A percentile compares a stretch with the other conserved stretches of the same genome.
These are phyloP conservation scores for Moesziomyces aphidis DNA, from an alignment of 1,284 basidiomycete species.

Conservation along the genomic window DNA sequence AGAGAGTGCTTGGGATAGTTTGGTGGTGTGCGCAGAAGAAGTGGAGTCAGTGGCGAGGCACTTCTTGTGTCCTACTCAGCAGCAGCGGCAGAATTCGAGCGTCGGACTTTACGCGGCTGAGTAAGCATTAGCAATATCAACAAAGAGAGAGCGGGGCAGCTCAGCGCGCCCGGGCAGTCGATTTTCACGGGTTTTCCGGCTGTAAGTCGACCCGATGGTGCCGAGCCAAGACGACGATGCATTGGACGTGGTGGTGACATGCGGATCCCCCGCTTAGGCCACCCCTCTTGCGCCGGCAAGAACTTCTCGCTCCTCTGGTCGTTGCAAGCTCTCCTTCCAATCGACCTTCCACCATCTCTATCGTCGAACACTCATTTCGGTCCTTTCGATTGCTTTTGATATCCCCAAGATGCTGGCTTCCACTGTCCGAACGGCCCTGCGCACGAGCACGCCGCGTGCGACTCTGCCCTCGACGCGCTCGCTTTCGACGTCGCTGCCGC, in stretches of 20 bases:
- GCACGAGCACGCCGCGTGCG: slow-evolving; percentile 29
- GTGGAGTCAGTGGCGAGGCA: slow-evolving; percentile 14
- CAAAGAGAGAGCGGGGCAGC: no score
- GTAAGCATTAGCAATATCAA: slow-evolving; percentile 23
- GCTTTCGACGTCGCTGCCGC: slow-evolving; percentile 55
- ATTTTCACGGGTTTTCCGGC: slow-evolving; percentile 52
- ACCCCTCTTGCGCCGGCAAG: background rate
- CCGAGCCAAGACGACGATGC: slow-evolving; percentile 4
- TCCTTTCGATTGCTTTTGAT: no score
- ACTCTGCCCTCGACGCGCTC: slow-evolving; percentile 28
- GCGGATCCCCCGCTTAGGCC: slow-evolving; percentile 24
- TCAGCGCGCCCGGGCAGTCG: background rate
- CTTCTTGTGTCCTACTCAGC: slow-evolving; percentile 11
- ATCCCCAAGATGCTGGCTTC: slow-evolving; percentile 27
- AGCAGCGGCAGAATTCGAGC: slow-evolving; percentile 2
- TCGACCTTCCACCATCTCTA: background rate
- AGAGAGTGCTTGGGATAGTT: background rate
- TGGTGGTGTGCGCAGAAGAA: background rate
- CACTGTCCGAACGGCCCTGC: slow-evolving; percentile 40
- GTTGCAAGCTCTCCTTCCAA: no score
- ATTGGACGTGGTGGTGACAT: background rate
- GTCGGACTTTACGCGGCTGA: slow-evolving; percentile 10
- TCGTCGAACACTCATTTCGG: background rate
- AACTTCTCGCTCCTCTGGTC: background rate
- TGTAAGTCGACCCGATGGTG: slow-evolving; percentile 17